Base-by-base conservation (phyloP, 495 filamentous ascomycete species). In the Xylaria bambusicola region DNA sequence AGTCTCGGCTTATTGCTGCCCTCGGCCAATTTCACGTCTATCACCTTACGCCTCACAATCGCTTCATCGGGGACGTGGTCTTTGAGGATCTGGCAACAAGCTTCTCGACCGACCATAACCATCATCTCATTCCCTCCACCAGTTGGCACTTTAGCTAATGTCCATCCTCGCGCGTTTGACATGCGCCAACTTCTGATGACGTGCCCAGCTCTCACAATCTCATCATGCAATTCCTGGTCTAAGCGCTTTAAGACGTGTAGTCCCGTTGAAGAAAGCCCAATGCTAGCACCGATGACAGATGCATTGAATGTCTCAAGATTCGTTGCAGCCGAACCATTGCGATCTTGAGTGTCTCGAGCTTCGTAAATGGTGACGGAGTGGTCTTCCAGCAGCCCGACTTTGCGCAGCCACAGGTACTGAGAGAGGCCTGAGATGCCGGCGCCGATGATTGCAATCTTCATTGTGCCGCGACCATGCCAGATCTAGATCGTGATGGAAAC, bases 1-100 rank as follows among this genome's bases (percentile, higher is more conserved):
- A 78, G 70, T 1, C 6, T 50, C 8, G 56, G 45, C 46, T 35
- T 35, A 49, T 64, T 45, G 62, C 42, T 21, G 61, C 64, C 6
- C 29, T 57, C 26, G 36, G 56, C 45, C 12, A 58, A 36, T 27
- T 33, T 58, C 36, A 58, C 56, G 26, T 58, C 56, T 13, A 51
- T 35, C 23, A 58, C 56, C 20, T 58, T 58, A 20, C 56, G 56
- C 29, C 35, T 50, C 56, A 50, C 35, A 44, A 58, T 33, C 24
- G 13, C 46, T 4, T 44, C 36, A 29, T 51, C 26, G 6, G 46
- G 46, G 10, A 58, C 46, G 1, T 18, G 36, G 4, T 58, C 51
- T 44, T 36, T 44, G n/a, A 58, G 35, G 27, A 51, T 50, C 36
- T 51, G 46, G 35, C 46, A 50, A 15, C 56, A 58, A n/a, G 46